Evolutionary conservation across 2,329 filamentous ascomycete genomes (phyloP), one percentile per base, ranked within the genome.

Genomic region (Cytospora chrysosperma): DNA sequence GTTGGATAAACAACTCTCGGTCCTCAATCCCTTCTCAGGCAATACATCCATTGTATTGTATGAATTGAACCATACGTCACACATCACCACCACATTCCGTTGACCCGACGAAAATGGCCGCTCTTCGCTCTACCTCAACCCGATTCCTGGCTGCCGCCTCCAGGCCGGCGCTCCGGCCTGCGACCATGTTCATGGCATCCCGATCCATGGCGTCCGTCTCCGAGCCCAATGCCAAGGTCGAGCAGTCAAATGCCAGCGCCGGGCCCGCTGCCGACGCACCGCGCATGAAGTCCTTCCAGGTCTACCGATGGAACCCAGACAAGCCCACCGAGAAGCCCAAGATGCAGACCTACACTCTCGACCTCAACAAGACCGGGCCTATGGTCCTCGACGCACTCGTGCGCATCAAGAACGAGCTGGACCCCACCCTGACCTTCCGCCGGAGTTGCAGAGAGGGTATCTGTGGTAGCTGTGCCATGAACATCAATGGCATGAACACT

Each of bases 231-330:
- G 59, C 59, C 28, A 59, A 63, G 26, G 63, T 67, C n/a, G 59
- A 65, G 40, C 37, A 61, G 4, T 63, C 65, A 27, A 57, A 67
- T 52, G 59, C 65, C 8, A 34, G 57, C 37, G 28, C 51, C 27
- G 54, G 40, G 40, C 83, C 86, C 56, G 84, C 85, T 56, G 79
- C 85, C 63, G 78, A 86, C 69, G 84, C 90, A 71, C 83, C 90
- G 62, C 83, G 82, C 72, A 87, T 91, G 81, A 98, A 97, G 89
- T 93, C 90, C 58, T 99, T 99, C 87, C 90, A 97, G 79, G 90
- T 99, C 83, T 99, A 99, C 88, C 88, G 95, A 77, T 99, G 95
- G 95, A 96, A 96, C 77, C 95, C 95, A 66, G 95, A 98, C 75
- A 85, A 88, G 75, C 95, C 95, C 64, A 87, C 88, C 73, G 88